Evolutionary conservation across 108 stramenopile genomes (phyloP).

Genomic region (Skeletonema tropicum): DNA sequence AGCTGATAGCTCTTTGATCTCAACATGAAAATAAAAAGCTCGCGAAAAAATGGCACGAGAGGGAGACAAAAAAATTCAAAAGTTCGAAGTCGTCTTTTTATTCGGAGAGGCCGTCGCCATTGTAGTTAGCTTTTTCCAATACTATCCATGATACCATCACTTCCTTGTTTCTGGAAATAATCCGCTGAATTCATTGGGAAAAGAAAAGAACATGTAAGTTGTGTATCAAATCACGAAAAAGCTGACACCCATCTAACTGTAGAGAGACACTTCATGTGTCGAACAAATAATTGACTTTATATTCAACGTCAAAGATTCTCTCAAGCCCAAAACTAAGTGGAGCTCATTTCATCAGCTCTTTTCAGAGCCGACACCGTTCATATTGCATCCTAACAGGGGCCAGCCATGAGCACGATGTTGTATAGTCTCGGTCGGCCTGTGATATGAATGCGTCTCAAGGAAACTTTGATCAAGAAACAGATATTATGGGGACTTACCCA

Average conservation of each 20-base stretch:
- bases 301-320: constrained; percentile 6
- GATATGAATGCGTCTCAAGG: no score
- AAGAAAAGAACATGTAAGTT: background rate
- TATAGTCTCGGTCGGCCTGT: constrained; percentile 1
- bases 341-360: constrained; percentile 7
- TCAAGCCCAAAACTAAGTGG: constrained; percentile 1
- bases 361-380: constrained; percentile 3
- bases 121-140: no score
- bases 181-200: background rate
- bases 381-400: constrained; percentile 4
- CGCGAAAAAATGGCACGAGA: no score
- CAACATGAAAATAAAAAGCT: no score
- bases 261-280: constrained; percentile 6
- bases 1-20: no score
- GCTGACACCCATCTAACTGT: background rate
- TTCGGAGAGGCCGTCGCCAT: no score
- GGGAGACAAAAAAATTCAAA: no score
- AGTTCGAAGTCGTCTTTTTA: no score
- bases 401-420: constrained; percentile 6
- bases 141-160: no score
- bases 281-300: background rate
- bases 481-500: no score
- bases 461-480: no score
- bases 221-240: background rate
- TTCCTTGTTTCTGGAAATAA: background rate